Evolutionary conservation across 768 basidiomycete genomes (phyloP).

Genomic region (Panellus pusillus): DNA sequence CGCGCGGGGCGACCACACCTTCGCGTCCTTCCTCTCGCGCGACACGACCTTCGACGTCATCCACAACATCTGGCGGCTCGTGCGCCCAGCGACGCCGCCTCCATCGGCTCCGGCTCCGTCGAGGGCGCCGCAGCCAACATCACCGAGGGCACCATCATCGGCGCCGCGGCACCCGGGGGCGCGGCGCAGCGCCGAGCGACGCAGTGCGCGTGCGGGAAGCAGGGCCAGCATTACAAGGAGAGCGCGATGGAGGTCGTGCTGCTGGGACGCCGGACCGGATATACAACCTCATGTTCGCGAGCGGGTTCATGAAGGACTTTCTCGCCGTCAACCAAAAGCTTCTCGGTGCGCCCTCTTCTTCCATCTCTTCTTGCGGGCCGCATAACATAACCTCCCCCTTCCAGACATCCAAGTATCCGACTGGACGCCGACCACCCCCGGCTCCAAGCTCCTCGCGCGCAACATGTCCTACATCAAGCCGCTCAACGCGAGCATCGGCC

Average conservation of each 20-base stretch:
- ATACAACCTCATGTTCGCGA: constrained; percentile 94
- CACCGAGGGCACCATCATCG: constrained; percentile 24
- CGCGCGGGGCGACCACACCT: constrained; percentile 81
- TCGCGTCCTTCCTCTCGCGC: constrained; percentile 94
- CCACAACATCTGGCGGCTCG: constrained; percentile 91
- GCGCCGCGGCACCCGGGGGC: constrained; percentile 9
- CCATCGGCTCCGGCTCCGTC: constrained; percentile 38
- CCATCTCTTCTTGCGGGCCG: too few species aligned
- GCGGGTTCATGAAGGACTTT: constrained; percentile 94
- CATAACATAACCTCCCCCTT: too few species aligned
- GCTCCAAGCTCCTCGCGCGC: constrained; percentile 71
- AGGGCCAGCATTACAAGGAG: constrained; percentile 70
- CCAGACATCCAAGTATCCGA: constrained; percentile 96
- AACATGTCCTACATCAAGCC: constrained; percentile 98
- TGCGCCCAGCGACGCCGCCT: constrained; percentile 60
- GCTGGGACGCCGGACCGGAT: constrained; percentile 94
- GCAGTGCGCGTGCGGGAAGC: constrained; percentile 70
- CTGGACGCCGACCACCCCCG: constrained; percentile 72
- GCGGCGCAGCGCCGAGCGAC: constrained; percentile 53
- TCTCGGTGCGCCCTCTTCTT: constrained; percentile 69
- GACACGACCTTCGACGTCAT: constrained; percentile 97
- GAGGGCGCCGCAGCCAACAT: constrained; percentile 29
- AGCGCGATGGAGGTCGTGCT: constrained; percentile 74
- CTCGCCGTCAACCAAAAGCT: constrained; percentile 88
- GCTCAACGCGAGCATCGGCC: constrained; percentile 82